These are phyloP conservation scores for Cryphonectria carpinicola DNA, from an alignment of 2,329 filamentous ascomycete genomes.

Conservation along the genomic window DNA sequence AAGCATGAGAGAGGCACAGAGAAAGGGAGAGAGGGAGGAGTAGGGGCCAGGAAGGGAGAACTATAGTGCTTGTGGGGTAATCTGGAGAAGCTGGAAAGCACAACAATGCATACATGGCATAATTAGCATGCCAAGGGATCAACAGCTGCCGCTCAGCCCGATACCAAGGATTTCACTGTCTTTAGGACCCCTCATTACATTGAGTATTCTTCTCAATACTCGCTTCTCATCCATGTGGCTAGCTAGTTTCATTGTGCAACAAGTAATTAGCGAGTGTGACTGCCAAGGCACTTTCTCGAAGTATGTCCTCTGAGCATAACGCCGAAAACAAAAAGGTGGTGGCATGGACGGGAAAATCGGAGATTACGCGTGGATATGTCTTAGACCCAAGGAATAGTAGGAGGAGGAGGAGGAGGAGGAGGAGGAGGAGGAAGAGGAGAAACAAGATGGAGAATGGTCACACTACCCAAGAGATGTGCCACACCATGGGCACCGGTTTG, in stretches of 20 bases:
- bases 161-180: neutral
- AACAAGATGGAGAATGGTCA: neutral
- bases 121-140: neutral
- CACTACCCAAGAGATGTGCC: neutral
- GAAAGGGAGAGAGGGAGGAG: too few relatives aligned
- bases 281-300: neutral
- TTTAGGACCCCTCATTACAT: too few relatives aligned
- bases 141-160: neutral
- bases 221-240: too few relatives aligned
- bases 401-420: neutral
- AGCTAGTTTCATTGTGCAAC: too few relatives aligned
- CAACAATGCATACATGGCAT: neutral
- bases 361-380: neutral
- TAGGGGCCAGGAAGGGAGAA: neutral
- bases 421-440: neutral
- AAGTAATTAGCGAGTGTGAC: neutral
- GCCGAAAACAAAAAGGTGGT: neutral
- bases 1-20: neutral
- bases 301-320: neutral
- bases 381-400: neutral
- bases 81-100: neutral
- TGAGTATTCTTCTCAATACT: too few relatives aligned
- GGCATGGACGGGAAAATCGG: neutral
- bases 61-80: neutral
- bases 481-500: slow-evolving; percentile 2